Evolutionary conservation across 2,329 filamentous ascomycete species (phyloP).

Genomic region (Xylariaceae sp.): DNA sequence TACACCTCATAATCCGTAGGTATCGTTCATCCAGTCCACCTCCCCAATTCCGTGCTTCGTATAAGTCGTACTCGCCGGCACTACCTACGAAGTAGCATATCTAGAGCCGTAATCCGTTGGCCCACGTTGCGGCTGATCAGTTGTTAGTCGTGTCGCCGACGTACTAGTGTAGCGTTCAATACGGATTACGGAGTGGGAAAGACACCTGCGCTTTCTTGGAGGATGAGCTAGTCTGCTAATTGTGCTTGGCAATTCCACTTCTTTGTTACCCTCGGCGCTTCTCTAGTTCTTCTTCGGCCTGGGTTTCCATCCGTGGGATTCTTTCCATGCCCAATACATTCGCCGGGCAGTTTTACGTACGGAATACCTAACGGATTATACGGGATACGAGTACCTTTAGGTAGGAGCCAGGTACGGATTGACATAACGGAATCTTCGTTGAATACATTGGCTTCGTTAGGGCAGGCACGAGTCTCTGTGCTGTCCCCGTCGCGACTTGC

Average conservation of each 20-base stretch:
- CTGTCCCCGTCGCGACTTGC: no score
- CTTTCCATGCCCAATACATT: neutral
- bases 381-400: no score
- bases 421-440: no score
- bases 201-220: constrained; percentile 2
- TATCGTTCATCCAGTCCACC: neutral
- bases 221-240: constrained; percentile 1
- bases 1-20: no score
- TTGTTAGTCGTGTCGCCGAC: neutral
- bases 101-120: neutral
- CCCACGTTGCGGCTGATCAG: neutral
- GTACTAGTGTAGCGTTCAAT: neutral
- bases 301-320: constrained; percentile 1
- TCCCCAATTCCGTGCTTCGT: neutral
- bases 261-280: constrained; percentile 3
- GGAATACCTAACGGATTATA: no score
- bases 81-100: neutral
- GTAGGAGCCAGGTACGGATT: no score
- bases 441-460: no score
- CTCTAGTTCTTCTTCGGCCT: neutral
- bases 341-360: no score
- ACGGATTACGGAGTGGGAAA: no score
- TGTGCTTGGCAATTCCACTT: constrained; percentile 6
- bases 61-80: neutral
- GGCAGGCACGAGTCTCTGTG: no score